phyloP scores from a whole-genome alignment of 2,329 filamentous ascomycete genomes.

The Fusarium sp. region DNA sequence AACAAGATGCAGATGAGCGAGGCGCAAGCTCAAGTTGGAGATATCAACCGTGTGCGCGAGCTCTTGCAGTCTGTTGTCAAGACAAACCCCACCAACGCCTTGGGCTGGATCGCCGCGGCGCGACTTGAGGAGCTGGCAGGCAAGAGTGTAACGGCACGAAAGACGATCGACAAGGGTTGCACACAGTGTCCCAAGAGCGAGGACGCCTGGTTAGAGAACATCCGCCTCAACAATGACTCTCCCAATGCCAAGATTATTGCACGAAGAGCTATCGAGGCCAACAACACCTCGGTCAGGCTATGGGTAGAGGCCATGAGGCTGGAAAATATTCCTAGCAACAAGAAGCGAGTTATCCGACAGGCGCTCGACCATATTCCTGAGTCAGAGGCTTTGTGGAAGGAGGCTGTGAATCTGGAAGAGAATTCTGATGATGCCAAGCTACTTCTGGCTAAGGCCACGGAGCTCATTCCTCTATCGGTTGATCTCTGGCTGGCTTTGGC shows the following conservation, averaged over 20 bases:
- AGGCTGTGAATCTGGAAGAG: slow-evolving; percentile 94
- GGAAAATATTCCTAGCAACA: slow-evolving; percentile 83
- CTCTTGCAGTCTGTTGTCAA: slow-evolving; percentile 97
- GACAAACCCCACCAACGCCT: slow-evolving; percentile 94
- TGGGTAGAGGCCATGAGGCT: slow-evolving; percentile 98
- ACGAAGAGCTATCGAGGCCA: slow-evolving; percentile 91
- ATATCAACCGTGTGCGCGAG: slow-evolving; percentile 93
- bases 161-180: slow-evolving; percentile 88
- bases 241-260: slow-evolving; percentile 97
- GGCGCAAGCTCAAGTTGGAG: slow-evolving; percentile 86
- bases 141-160: slow-evolving; percentile 89
- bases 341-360: slow-evolving; percentile 92
- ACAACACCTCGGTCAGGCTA: slow-evolving; percentile 86
- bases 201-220: slow-evolving; percentile 96
- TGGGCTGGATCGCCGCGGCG: slow-evolving; percentile 95
- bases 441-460: slow-evolving; percentile 92
- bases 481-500: slow-evolving; percentile 96
- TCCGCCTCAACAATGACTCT: slow-evolving; percentile 85
- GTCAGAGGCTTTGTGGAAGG: slow-evolving; percentile 98
- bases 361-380: slow-evolving; percentile 94
- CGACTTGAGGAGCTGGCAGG: slow-evolving; percentile 93
- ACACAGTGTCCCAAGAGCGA: slow-evolving; percentile 93
- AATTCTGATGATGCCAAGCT: slow-evolving; percentile 88
- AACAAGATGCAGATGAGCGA: slow-evolving; percentile 84
- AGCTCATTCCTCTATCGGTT: slow-evolving; percentile 92